A percentile compares a stretch with the other conserved stretches of the same genome.
Conservation (phyloP, 441 rosid species). For the Metrosideros polymorpha region DNA sequence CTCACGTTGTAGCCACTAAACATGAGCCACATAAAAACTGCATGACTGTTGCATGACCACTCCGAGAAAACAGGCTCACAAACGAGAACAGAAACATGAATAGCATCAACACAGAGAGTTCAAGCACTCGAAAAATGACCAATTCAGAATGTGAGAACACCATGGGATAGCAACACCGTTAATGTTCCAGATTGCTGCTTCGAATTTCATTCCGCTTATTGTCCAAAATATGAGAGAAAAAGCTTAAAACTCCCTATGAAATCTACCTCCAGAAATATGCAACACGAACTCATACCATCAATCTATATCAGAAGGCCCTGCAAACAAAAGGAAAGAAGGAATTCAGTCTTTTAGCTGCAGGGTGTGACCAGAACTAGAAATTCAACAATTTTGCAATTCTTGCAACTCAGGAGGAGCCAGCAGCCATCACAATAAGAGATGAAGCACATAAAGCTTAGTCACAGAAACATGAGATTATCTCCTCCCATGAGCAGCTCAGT, state of each 20-base stretch:
- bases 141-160: not conserved
- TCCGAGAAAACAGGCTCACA: not conserved
- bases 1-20: not conserved
- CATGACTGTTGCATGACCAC: not conserved
- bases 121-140: not conserved
- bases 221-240: not conserved
- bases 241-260: not conserved
- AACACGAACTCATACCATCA: not conserved
- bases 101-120: not conserved
- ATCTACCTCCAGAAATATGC: not conserved
- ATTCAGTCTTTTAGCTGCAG: not conserved
- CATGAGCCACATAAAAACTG: not conserved
- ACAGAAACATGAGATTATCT: not conserved
- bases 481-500: not conserved
- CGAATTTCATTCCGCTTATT: not conserved
- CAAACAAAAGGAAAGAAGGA: not conserved
- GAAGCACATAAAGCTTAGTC: not conserved
- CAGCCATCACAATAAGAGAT: not conserved
- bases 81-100: not conserved
- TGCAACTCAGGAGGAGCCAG: not conserved
- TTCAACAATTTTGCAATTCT: not conserved
- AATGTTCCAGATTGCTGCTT: not conserved
- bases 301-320: conserved; percentile 8
- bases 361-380: not conserved
- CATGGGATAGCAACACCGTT: not conserved